phyloP scores from a whole-genome alignment of 257 asterid species.

The Fraxinus anomala region DNA sequence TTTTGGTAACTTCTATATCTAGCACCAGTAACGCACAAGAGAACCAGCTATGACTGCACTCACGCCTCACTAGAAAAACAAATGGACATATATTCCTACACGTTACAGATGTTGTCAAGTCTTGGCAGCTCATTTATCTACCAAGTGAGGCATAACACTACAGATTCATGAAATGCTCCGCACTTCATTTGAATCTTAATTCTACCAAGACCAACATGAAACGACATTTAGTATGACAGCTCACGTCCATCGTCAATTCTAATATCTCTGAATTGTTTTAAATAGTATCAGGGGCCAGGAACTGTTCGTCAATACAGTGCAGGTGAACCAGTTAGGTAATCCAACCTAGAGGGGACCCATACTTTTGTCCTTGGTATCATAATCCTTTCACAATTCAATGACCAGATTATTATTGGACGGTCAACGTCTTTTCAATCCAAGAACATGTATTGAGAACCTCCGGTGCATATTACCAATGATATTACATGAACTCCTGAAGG shows the following conservation, averaged over 20 bases:
- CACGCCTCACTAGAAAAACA: background rate
- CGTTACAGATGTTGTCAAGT: background rate
- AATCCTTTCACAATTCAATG: background rate
- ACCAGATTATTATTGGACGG: slow-evolving; percentile 25
- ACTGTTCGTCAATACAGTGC: slow-evolving; percentile 25
- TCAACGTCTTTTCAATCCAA: slow-evolving; percentile 14
- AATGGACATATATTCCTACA: background rate
- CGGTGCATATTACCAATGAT: background rate
- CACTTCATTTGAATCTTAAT: slow-evolving; percentile 28
- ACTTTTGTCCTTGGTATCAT: slow-evolving; percentile 26
- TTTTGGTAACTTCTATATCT: background rate
- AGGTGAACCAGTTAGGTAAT: slow-evolving; percentile 44
- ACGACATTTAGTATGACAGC: slow-evolving; percentile 42
- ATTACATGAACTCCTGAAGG: background rate
- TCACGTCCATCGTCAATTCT: slow-evolving; percentile 38
- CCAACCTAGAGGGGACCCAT: slow-evolving; percentile 47
- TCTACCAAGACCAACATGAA: slow-evolving; percentile 17
- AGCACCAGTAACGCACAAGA: background rate
- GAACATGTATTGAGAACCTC: background rate
- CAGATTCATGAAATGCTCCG: slow-evolving; percentile 27
- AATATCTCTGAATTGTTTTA: slow-evolving; percentile 27
- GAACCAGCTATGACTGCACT: background rate
- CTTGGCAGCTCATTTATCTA: slow-evolving; percentile 9
- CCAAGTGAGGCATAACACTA: slow-evolving; percentile 20
- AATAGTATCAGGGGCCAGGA: slow-evolving; percentile 34